A percentile compares a stretch with the other conserved stretches of the same genome.
phyloP scores from a whole-genome alignment of 495 filamentous ascomycete genomes.

The Polyplosphaeria fusca region DNA sequence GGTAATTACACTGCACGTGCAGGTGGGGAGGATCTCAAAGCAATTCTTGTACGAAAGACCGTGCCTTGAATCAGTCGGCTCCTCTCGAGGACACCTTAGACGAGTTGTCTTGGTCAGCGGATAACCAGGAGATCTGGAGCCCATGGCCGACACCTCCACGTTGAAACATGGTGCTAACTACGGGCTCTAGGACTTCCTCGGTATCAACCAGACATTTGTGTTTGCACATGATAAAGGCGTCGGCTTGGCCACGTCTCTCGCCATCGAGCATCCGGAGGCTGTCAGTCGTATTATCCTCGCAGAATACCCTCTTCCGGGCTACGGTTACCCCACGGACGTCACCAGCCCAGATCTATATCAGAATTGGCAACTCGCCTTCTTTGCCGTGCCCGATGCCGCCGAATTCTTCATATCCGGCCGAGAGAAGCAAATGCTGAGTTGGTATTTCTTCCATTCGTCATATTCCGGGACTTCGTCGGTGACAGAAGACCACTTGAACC shows the following conservation, averaged over 20 bases:
- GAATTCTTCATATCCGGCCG: conserved; percentile 44
- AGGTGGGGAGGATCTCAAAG: conserved; percentile 37
- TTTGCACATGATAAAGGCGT: conserved; percentile 47
- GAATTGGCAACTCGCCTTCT: conserved; percentile 48
- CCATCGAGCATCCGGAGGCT: conserved; percentile 33
- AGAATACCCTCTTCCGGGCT: conserved; percentile 45
- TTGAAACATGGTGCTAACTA: no score
- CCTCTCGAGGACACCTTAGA: no score
- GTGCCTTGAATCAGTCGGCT: no score
- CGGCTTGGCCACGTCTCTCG: conserved; percentile 41
- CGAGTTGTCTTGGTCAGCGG: no score
- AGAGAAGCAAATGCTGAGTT: conserved; percentile 43
- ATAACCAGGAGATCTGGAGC: no score
- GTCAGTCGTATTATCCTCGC: conserved; percentile 36
- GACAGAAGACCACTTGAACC: conserved; percentile 17
- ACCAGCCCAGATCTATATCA: conserved; percentile 39
- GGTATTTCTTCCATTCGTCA: conserved; percentile 46
- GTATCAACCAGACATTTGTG: conserved; percentile 42
- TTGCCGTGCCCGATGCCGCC: conserved; percentile 45
- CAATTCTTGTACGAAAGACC: no score
- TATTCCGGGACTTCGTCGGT: conserved; percentile 32
- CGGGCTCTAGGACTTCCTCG: conserved; percentile 35
- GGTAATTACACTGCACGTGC: conserved; percentile 40
- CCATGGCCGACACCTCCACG: no score
- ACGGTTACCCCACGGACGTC: conserved; percentile 40